Evolutionary conservation across 1,284 basidiomycete species (phyloP).

Genomic region (Pterulicium gracile): DNA sequence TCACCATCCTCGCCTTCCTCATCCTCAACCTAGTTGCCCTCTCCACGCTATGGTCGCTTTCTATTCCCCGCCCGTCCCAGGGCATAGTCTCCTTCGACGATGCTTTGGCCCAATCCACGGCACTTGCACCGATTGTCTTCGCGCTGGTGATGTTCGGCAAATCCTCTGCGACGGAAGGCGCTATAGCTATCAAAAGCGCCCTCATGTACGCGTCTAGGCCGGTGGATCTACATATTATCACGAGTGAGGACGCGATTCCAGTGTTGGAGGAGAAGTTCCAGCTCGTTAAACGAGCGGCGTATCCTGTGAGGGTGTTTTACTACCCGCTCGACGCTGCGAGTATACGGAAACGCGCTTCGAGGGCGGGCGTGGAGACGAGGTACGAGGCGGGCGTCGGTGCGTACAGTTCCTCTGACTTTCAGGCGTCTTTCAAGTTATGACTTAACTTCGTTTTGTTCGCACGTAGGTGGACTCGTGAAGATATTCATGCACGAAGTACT

Average conservation of each 20-base stretch:
- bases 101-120: no score
- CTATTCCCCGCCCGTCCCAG: background rate
- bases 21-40: background rate
- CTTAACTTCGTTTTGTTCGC: no score
- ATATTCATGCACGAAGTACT: conserved; percentile 8
- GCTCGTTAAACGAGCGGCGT: background rate
- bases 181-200: background rate
- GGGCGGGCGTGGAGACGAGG: background rate
- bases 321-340: background rate
- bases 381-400: background rate
- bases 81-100: no score
- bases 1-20: background rate
- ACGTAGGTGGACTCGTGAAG: conserved; percentile 7
- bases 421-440: no score
- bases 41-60: background rate
- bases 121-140: background rate
- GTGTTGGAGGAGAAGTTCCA: background rate
- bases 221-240: background rate
- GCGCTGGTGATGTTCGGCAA: background rate
- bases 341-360: background rate
- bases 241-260: background rate
- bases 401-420: background rate
- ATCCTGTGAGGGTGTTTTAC: background rate
- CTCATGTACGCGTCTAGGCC: background rate
- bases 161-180: background rate